Evolutionary conservation across 371 early-diverging fungal genomes (phyloP).

Genomic region (Lichtheimia hyalospora): DNA sequence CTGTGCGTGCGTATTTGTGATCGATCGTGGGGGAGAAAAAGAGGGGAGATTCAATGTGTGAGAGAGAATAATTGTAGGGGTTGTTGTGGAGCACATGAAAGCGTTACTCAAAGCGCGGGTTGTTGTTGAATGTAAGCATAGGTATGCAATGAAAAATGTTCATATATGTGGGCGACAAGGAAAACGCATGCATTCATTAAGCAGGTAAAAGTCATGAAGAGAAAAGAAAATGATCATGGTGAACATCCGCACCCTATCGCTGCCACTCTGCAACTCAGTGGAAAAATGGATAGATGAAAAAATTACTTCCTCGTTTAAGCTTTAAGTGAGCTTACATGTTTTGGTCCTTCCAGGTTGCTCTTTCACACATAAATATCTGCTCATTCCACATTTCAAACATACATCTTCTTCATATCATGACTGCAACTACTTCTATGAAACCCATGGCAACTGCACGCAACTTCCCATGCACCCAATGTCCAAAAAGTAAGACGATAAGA

Average conservation of each 20-base stretch:
- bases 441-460: conserved; percentile 20
- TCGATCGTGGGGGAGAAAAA: too few species aligned
- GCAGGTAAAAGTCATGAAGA: too few species aligned
- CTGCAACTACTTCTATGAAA: conserved; percentile 9
- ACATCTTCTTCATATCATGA: conserved; percentile 3
- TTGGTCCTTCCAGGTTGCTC: conserved; percentile 14
- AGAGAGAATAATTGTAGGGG: too few species aligned
- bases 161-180: conserved; percentile 2
- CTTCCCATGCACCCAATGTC: conserved; percentile 48
- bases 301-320: conserved; percentile 16
- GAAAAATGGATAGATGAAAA: conserved; percentile 42
- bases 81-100: too few species aligned
- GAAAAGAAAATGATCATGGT: too few species aligned
- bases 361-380: conserved; percentile 6
- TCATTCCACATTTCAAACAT: background rate
- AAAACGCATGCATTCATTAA: background rate
- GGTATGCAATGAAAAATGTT: background rate
- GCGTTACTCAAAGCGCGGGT: too few species aligned
- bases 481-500: conserved; percentile 32
- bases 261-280: background rate
- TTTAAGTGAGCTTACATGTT: conserved; percentile 10
- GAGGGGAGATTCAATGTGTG: too few species aligned
- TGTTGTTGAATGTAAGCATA: too few species aligned
- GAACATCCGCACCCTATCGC: too few species aligned
- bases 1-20: too few species aligned